Base-by-base conservation (phyloP, 2,329 filamentous ascomycete genomes). In the Tolypocladium album region DNA sequence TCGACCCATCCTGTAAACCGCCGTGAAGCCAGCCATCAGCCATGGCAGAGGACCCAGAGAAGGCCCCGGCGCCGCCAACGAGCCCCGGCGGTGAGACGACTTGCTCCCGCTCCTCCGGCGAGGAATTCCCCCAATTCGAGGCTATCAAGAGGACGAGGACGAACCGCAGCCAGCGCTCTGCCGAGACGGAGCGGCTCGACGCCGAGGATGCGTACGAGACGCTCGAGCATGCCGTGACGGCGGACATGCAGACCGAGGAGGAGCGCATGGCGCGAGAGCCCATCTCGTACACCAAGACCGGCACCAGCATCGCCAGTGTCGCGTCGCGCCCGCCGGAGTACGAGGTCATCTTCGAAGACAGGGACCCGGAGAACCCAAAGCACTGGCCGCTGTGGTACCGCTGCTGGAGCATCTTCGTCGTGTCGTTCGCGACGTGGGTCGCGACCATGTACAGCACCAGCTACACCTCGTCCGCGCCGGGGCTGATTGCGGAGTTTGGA, bases 361-460 rank as follows among this genome's bases (percentile, higher is more conserved):
- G 83, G 61, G 86, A 89, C 64, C 78, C 78, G 17, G 78, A 81
- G 15, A 87, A 91, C 66, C 88, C 89, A 0, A 78, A 81, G 62
- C 88, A 89, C 67, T 92, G 88, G 88, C 74, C 82, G 0, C 69
- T 85, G 55, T 76, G 73, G 67, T 74, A 76, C 65, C 70, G 78
- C 63, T 61, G 68, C 55, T 80, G 75, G 74, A 70, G 71, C 58
- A 70, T 79, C 57, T 71, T 75, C 73, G 78, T 67, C 62, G 72
- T 80, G 56, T 78, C 77, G 40, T 78, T 74, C 60, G 74, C 75
- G 7, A 76, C 76, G 1, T 80, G 78, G 78, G 72, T 77, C 24
- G 71, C 79, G n/a, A 86, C 91, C 20, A 70, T 91, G 55, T 90
- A 92, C 69, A 90, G 87, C 55, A 94, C 90, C 0, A 87, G 84